Conservation (phyloP, 352 stramenopile genomes). For the Phytophthora kernoviae region DNA sequence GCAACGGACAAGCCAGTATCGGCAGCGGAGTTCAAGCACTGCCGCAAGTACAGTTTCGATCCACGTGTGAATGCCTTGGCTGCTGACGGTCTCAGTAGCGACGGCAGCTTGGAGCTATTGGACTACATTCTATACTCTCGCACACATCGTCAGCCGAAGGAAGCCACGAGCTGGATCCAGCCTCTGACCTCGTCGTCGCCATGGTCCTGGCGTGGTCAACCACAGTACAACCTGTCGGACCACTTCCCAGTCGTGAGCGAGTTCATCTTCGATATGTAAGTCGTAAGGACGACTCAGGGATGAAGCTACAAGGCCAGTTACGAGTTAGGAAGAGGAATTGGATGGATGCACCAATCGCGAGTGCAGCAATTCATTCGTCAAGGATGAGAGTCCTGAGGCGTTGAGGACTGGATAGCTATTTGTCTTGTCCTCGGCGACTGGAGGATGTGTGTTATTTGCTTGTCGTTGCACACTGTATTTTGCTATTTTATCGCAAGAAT, state of each 20-base stretch:
- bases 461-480: slow-evolving; percentile 24
- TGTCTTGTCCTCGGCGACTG: neutral
- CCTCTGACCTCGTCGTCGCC: slow-evolving; percentile 53
- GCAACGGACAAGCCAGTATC: slow-evolving; percentile 27
- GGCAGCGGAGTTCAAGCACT: slow-evolving; percentile 38
- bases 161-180: slow-evolving; percentile 63
- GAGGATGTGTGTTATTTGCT: slow-evolving; percentile 29
- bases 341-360: slow-evolving; percentile 14
- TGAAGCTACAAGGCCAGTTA: no score
- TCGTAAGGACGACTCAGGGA: neutral
- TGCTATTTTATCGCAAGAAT: slow-evolving; percentile 34
- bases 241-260: slow-evolving; percentile 77
- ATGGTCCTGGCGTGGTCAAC: slow-evolving; percentile 65
- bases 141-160: slow-evolving; percentile 56
- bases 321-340: neutral
- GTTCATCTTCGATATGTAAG: slow-evolving; percentile 78
- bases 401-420: neutral
- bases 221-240: slow-evolving; percentile 78
- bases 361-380: slow-evolving; percentile 4
- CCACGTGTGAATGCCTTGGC: slow-evolving; percentile 69
- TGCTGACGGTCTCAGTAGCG: slow-evolving; percentile 67
- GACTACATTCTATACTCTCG: slow-evolving; percentile 77
- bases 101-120: slow-evolving; percentile 73
- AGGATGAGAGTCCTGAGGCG: neutral
- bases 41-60: slow-evolving; percentile 73